Base-by-base conservation (phyloP, 208 protist species). In the Jaenimonas drosophilae region DNA sequence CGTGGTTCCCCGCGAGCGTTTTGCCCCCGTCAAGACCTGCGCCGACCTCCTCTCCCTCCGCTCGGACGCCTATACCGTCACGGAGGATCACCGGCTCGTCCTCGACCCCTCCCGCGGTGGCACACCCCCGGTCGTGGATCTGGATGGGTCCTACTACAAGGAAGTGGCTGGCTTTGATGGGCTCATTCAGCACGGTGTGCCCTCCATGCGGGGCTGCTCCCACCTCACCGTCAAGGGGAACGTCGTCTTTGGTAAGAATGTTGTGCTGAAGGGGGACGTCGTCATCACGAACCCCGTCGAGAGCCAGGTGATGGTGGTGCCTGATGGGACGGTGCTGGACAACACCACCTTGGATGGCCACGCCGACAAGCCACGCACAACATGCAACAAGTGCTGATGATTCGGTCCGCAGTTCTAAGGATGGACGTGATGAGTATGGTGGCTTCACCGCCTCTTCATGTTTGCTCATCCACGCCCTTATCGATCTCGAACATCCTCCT, bases 11-110 rank as follows among this genome's bases (percentile, higher is more conserved):
- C 79, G 97, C 40, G 70, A 71, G 12, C 81, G 98, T 50, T 99
- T 99, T 66, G 64, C 97, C 3, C 98, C 98, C 4, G 97, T 99
- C 11, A 99, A 99, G 75, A 94, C 76, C 23, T 95, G 86, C 34
- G 70, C 57, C 43, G 97, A 99, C 66, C 71, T 99, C 4, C 78
- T 99, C 36, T 58, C 96, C n/a, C 68, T 98, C 17, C 88, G 96
- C 66, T 96, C 84, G 2, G 95, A 98, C 58, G 75, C 94, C 6
- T 99, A 98, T 63, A 42, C 54, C 4, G 60, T 97, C 7, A 70
- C 73, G 19, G 50, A 85, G 12, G 92, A 87, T 47, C 60, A 59
- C 32, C 70, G 69, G 27, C 55, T 91, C 39, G 66, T 76, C 11
- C 58, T 86, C 16, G 60, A 67, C 39, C 44, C 62, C n/a, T 50